Evolutionary conservation across 148 eudicot genomes (phyloP), one percentile per base, ranked within the genome.

Genomic region (Cornus kousa): DNA sequence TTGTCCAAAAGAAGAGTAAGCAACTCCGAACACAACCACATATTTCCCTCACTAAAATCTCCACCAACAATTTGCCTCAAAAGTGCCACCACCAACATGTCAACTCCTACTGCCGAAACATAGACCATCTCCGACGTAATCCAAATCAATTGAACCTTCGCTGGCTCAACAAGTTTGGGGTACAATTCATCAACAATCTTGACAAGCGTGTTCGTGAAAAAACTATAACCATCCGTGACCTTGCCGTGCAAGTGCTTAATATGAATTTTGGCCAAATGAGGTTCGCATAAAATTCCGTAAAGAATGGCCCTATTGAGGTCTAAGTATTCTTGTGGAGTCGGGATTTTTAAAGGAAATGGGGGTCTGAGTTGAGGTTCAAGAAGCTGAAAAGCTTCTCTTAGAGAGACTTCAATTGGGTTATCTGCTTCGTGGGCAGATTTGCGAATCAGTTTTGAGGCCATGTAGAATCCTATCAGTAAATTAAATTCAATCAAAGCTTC

Each of bases 61-160:
- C 93, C 94, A 70, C 90, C 90, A 74, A 87, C 77, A 79, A 90
- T 90, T 84, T 89, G 94, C 97, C 99, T 88, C 88, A 95, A 76
- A 10, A 95, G 89, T 62, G 97, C 92, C 74, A 91, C 90, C 69
- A 95, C 76, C 84, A 95, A 87, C 70, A 77, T 71, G 50, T 84
- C 90, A 48, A 91, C 74, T 5, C 97, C 94, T 1, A 87, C 9
- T 31, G 92, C 97, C 28, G 74, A 79, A 73, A 93, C 97, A 87
- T 85, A 85, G 59, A 95, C 79, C 90, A 90, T 85, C 78, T 89
- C 80, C 37, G 85, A 83, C 75, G 79, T 78, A 76, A 95, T 87
- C 96, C 93, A 93, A 65, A 93, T 85, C 74, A 95, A 77, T 83
- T 90, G 96, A 81, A 84, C 78, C 78, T 78, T 90, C 28, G 85